These are phyloP conservation scores for Veloboletus limbatus DNA, from an alignment of 1,284 basidiomycete species.

Conservation along the genomic window DNA sequence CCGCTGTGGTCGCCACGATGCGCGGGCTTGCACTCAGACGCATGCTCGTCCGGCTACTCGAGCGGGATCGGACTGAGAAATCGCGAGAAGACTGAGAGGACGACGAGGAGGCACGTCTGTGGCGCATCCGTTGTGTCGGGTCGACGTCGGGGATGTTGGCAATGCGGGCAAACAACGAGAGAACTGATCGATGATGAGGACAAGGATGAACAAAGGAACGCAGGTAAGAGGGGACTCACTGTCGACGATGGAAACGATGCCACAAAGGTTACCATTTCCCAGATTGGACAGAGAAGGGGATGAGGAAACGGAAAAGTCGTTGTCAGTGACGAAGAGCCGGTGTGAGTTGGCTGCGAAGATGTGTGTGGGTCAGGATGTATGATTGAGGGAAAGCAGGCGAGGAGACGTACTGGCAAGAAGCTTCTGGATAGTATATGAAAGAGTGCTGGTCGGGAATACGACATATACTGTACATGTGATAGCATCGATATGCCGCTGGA, in stretches of 20 bases:
- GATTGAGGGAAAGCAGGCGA: not conserved
- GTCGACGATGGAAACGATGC: constrained; percentile 76
- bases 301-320: constrained; percentile 41
- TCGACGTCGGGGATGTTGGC: constrained; percentile 70
- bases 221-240: constrained; percentile 42
- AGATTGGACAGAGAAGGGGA: constrained; percentile 42
- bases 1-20: constrained; percentile 32
- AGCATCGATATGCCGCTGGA: not conserved
- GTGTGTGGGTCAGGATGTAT: constrained; percentile 2
- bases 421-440: constrained; percentile 72
- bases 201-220: constrained; percentile 1
- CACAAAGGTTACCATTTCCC: constrained; percentile 51
- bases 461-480: constrained; percentile 57
- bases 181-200: constrained; percentile 42
- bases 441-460: constrained; percentile 56
- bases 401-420: constrained; percentile 65
- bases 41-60: constrained; percentile 54
- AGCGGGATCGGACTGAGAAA: constrained; percentile 32
- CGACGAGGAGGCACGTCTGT: constrained; percentile 67
- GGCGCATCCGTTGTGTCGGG: constrained; percentile 68
- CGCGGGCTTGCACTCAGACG: constrained; percentile 41
- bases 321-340: constrained; percentile 70
- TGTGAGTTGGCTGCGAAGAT: constrained; percentile 62
- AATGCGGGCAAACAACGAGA: constrained; percentile 69
- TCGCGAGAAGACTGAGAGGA: constrained; percentile 46